Base-by-base conservation (phyloP, 805 yeast genomes). In the Ogataea minuta region DNA sequence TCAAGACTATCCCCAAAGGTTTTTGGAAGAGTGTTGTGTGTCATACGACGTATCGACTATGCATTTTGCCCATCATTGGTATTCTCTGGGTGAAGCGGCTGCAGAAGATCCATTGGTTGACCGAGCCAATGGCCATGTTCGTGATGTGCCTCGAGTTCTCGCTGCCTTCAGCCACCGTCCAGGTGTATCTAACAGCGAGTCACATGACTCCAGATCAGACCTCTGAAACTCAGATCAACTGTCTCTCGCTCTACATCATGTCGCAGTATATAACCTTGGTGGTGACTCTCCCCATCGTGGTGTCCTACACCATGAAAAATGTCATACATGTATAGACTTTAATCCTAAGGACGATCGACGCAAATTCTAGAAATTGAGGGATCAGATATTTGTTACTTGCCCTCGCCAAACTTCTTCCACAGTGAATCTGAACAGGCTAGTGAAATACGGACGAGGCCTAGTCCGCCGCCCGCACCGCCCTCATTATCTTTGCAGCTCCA, bases 131-230 rank as follows among this genome's bases (percentile, higher is more conserved):
- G 70, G 46, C 64, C 61, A 36, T 71, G 62, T 59, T 74, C 65
- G 52, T 71, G 62, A 55, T 56, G 10, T 72, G 72, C 11, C 52
- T 77, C 45, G 74, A 74, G 45, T 77, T 65, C 49, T 72, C 74
- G 0, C 60, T 76, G 19, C 82, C 82, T 3, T 72, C 73, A 52
- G 81, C 81, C 9, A 77, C 81, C 0, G 72, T 77, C 8, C 72
- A 77, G 53, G 73, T 76, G n/a, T 77, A 77, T 50, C 63, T 77
- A 41, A 77, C 81, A 4, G 81, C 81, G 2, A 71, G 75, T 50
- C 71, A 71, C 58, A 71, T 77, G 39, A 74, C 68, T 43, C 78
- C 80, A 1, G 64, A 60, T n/a, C 60, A 71, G 11, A 66, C 66
- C 4, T 70, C 67, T 15, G 46, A 52, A 29, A 46, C 56, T 4